phyloP scores from a whole-genome alignment of 345 rosid genomes.

The Excoecaria agallocha region DNA sequence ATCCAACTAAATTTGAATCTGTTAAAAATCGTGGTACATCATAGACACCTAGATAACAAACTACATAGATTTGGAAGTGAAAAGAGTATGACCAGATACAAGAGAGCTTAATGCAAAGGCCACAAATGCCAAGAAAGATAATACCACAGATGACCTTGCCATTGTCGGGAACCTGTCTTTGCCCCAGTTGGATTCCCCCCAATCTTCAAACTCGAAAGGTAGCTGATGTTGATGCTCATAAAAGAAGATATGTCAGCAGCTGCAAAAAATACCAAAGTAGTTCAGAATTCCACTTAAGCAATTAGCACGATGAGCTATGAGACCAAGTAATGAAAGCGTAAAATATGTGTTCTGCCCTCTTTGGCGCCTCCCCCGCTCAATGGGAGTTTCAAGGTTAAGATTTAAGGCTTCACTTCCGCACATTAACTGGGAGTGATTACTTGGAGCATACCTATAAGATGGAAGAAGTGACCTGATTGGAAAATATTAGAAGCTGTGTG shows the following conservation, averaged over 20 bases:
- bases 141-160: no score
- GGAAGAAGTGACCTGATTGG: no score
- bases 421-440: no score
- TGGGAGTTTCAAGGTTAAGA: not conserved
- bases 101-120: conserved; percentile 71
- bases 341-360: not conserved
- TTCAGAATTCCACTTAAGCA: conserved; percentile 9
- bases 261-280: conserved; percentile 9
- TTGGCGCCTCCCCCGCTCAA: not conserved
- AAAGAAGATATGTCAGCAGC: no score
- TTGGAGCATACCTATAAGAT: no score
- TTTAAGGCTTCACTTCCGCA: not conserved
- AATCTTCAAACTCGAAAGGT: no score
- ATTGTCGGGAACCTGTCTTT: no score
- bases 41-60: not conserved
- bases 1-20: no score
- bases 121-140: no score
- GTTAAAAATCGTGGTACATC: not conserved
- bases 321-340: conserved; percentile 2
- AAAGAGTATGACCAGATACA: conserved; percentile 63
- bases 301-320: not conserved
- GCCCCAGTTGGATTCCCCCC: no score
- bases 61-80: conserved; percentile 41
- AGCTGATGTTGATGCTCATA: no score
- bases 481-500: no score